Base-by-base conservation (phyloP, 306 rosid genomes). In the Cicer bijugum region DNA sequence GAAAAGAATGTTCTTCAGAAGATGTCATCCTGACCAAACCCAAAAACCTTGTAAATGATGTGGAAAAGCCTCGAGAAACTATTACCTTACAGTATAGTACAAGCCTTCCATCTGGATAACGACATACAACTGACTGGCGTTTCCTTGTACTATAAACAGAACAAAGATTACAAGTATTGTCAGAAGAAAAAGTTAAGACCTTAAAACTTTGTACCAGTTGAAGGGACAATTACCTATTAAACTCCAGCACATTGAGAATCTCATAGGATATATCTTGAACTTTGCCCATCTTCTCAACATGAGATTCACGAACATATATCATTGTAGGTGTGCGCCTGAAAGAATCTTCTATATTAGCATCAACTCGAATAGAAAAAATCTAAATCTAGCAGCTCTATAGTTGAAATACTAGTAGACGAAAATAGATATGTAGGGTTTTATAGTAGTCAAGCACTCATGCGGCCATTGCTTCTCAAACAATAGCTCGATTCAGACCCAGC, bases 61-160 rank as follows among this genome's bases (percentile, higher is more conserved):
- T 35, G 55, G 43, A 45, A 55, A 75, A 77, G 61, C 72, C 80
- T 73, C 62, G 35, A 69, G 50, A 80, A 84, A 48, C 74, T 23
- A 71, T 85, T 94, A 94, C 98, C 98, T 94, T 94, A 85, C 97
- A 88, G 85, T 94, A 94, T 75, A 94, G 80, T 44, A 91, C 87
- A 81, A 94, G 96, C 82, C 92, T 86, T 59, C 98, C 98, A 88
- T 94, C 90, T 7, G 94, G 92, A 86, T 88, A 94, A 37, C 96
- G 97, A 71, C 98, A 94, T 65, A 94, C 88, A 71, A 94, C 97
- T 38, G 98, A 94, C 76, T 94, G 98, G 48, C 98, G 98, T 88
- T 94, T 94, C 87, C 98, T 86, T 62, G 92, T 90, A 87, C 97
- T 94, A 81, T 73, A 74, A 77, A 53, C 45, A 15, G 57, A 81